Percentiles rank a stretch among this genome's conserved stretches.
phyloP scores from a whole-genome alignment of 805 yeast species.

The Aciculoconidium aculeatum region DNA sequence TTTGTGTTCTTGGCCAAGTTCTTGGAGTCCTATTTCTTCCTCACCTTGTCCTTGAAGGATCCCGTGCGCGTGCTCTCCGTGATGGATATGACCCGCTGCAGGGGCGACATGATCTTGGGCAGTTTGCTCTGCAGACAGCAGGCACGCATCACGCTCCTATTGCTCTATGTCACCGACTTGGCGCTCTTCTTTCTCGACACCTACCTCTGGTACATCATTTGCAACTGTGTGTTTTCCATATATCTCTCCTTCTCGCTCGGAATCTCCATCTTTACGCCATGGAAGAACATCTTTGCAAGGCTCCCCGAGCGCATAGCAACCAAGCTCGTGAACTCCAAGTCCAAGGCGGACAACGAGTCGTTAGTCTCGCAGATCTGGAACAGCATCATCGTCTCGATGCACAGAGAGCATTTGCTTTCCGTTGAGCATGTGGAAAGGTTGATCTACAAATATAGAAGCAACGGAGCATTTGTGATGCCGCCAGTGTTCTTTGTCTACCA shows the following conservation, averaged over 20 bases:
- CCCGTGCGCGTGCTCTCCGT: slow-evolving; percentile 25
- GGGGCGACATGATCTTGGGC: slow-evolving; percentile 22
- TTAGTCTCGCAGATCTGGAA: slow-evolving; percentile 15
- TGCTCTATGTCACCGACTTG: slow-evolving; percentile 23
- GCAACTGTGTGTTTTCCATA: slow-evolving; percentile 30
- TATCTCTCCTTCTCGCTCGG: slow-evolving; percentile 27
- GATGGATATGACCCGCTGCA: slow-evolving; percentile 23
- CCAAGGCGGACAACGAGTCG: slow-evolving; percentile 6
- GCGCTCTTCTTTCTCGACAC: slow-evolving; percentile 34
- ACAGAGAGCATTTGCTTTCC: slow-evolving; percentile 35
- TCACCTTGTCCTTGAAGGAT: slow-evolving; percentile 30
- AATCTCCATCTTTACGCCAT: slow-evolving; percentile 31
- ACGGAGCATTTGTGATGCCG: slow-evolving; percentile 16
- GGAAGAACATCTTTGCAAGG: slow-evolving; percentile 30
- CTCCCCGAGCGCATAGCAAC: slow-evolving; percentile 30
- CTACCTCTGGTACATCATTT: slow-evolving; percentile 35
- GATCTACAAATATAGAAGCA: slow-evolving; percentile 18
- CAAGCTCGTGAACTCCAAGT: slow-evolving; percentile 16
- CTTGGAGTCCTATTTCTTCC: slow-evolving; percentile 30
- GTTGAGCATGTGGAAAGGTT: slow-evolving; percentile 35
- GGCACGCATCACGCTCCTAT: slow-evolving; percentile 18
- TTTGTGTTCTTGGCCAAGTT: slow-evolving; percentile 29
- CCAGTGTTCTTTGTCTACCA: slow-evolving; percentile 46
- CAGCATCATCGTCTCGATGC: slow-evolving; percentile 11
- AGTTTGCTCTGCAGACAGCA: slow-evolving; percentile 22